Evolutionary conservation across 192 early-diverging fungal genomes (phyloP).

Genomic region (Chytriomyces confervae): DNA sequence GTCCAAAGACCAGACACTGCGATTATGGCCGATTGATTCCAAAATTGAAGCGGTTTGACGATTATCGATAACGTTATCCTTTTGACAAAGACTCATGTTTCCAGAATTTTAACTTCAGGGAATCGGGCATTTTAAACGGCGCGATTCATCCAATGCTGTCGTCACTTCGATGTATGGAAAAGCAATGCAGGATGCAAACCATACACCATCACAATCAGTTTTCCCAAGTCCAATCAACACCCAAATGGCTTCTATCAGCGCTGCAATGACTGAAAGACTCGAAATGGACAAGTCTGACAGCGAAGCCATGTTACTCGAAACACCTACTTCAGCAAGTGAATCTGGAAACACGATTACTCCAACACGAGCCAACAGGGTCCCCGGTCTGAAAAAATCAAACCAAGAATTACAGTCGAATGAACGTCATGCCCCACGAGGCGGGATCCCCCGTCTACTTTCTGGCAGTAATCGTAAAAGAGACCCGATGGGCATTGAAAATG

Average conservation of each 20-base stretch:
- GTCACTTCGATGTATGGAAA: not conserved
- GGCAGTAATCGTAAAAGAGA: not conserved
- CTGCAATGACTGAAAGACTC: no score
- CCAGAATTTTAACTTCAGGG: not conserved
- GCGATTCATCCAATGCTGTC: constrained; percentile 15
- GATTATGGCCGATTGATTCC: constrained; percentile 75
- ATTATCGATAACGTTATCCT: not conserved
- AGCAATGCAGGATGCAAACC: not conserved
- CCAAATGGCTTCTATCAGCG: no score
- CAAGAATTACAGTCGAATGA: not conserved
- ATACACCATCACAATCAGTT: not conserved
- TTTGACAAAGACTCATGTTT: not conserved
- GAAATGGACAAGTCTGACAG: no score
- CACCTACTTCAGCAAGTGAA: no score
- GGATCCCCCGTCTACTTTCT: not conserved
- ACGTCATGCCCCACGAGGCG: not conserved
- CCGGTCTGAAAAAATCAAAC: not conserved
- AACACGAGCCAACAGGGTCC: no score
- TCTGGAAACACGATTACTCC: no score
- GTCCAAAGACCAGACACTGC: constrained; percentile 81
- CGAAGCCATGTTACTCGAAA: no score
- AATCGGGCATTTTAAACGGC: constrained; percentile 20
- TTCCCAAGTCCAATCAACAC: not conserved
- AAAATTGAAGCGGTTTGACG: constrained; percentile 5
- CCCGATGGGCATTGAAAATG: not conserved